Evolutionary conservation across 345 rosid species (phyloP), one percentile per base, ranked within the genome.

Genomic region (Eucalyptus cloeziana): DNA sequence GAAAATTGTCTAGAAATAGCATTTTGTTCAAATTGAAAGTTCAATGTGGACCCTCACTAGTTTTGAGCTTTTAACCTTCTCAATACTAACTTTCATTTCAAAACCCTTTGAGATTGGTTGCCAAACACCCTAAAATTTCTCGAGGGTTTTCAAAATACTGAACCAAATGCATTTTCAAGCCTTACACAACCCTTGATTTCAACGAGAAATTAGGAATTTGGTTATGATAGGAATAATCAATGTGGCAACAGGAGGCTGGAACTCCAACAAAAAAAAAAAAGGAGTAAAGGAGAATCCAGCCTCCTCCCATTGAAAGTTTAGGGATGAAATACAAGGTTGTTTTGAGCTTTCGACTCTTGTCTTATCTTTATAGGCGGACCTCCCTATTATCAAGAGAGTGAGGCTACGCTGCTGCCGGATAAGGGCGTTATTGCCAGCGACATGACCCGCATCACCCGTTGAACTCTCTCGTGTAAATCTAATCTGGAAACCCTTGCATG

Each of bases 91-190:
- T 52, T 52, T 52, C 10, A 52, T 52, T 10, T 52, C 2, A 52
- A 21, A 19, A 21, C 2, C 58, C 25, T 52, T 52, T 52, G 58
- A 52, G 10, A 52, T 19, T 8, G 58, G 25, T 52, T 52, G 10
- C 10, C 25, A 19, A 52, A 52, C 5, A 19, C 5, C 25, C 58
- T 52, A 21, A 19, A 52, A 7, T 8, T 21, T 52, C 1, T 21
- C 4, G 1, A 21, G 3, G 1, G 2, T 5, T 52, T 52, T 52
- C 1, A 21, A 52, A 52, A 21, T 3, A 1, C 2, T 52, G 2
- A 52, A 52, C 1, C 9, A 52, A 52, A 52, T 52, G 10, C 58
- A 52, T 3, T 2, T 52, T 21, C 5, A 52, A 69, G 7, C 80
- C 43, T 14, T 64, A n/a, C 37, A n/a, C 17, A 31, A n/a, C 37